phyloP scores from a whole-genome alignment of 768 basidiomycete species.

The Aureoboletus auriporus region DNA sequence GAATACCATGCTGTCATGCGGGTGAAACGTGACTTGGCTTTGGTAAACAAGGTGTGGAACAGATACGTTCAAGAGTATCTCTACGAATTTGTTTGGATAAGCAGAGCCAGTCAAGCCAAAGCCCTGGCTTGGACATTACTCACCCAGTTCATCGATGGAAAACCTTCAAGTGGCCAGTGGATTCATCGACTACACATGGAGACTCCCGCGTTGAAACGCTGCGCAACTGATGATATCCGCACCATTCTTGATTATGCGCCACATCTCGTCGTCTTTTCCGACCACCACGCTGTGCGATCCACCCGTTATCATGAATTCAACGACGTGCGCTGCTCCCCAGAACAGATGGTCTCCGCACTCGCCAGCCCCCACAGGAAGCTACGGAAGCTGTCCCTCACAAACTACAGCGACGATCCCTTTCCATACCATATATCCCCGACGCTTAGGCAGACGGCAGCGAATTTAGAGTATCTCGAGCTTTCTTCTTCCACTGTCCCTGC shows the following conservation, averaged over 20 bases:
- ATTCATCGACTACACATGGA: conserved; percentile 69
- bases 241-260: conserved; percentile 66
- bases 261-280: conserved; percentile 55
- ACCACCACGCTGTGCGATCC: conserved; percentile 61
- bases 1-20: conserved; percentile 47
- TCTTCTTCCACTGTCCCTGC: conserved; percentile 51
- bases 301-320: conserved; percentile 43
- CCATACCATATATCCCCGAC: conserved; percentile 54
- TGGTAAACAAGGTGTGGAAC: conserved; percentile 57
- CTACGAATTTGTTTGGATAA: conserved; percentile 71
- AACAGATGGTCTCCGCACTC: conserved; percentile 57
- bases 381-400: conserved; percentile 64
- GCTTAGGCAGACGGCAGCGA: conserved; percentile 45
- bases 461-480: conserved; percentile 67
- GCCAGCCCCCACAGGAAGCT: conserved; percentile 50
- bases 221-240: conserved; percentile 61
- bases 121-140: conserved; percentile 41
- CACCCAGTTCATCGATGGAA: conserved; percentile 38
- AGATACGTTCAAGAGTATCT: conserved; percentile 50
- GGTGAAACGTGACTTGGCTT: conserved; percentile 46
- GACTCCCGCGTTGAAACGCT: conserved; percentile 59
- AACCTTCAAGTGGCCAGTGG: conserved; percentile 40
- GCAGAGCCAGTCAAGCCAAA: conserved; percentile 47
- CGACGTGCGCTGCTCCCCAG: conserved; percentile 46
- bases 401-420: conserved; percentile 61